Base-by-base conservation (phyloP, 495 filamentous ascomycete species). In the Corynascus novoguineensis region DNA sequence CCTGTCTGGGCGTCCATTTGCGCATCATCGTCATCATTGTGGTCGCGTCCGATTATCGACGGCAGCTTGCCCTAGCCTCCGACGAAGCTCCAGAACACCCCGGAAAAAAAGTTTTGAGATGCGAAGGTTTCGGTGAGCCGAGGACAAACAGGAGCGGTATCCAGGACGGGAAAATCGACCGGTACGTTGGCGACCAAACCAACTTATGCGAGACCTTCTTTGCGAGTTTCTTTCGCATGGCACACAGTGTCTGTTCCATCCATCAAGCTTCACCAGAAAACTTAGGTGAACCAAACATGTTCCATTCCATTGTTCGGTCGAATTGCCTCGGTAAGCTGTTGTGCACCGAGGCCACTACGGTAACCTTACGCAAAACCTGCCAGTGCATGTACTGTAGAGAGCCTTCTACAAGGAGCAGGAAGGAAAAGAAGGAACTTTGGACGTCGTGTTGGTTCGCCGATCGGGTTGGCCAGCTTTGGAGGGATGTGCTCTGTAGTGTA, bases 1-100 rank as follows among this genome's bases (percentile, higher is more conserved):
- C 41, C 28, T 41, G 40, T 35, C 28, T 17, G 40, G 49, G 37
- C 42, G 48, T 57, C 50, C n/a, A n/a, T n/a, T n/a, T n/a, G n/a
- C n/a, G n/a, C n/a, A n/a, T n/a, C n/a, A n/a, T n/a, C n/a, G n/a
- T n/a, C n/a, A n/a, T n/a, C n/a, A n/a, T n/a, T n/a, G n/a, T n/a
- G n/a, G n/a, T n/a, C n/a, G n/a, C n/a, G n/a, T n/a, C n/a, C n/a
- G n/a, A n/a, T n/a, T n/a, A 12, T 24, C 14, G 37, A 21, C 15
- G 37, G 17, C n/a, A n/a, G 22, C 17, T 27, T 8, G 21, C 22
- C n/a, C 9, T 25, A 10, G 31, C 19, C 21, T 22, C 6, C 22
- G 17, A 19, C 11, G n/a, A 2, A 38, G 24, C 19, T 38, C 5
- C 5, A 37, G 31, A 22, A 19, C 19, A 34, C 21, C 6, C 7